phyloP scores from a whole-genome alignment of 2,329 filamentous ascomycete genomes.

The Diaporthe capsici region DNA sequence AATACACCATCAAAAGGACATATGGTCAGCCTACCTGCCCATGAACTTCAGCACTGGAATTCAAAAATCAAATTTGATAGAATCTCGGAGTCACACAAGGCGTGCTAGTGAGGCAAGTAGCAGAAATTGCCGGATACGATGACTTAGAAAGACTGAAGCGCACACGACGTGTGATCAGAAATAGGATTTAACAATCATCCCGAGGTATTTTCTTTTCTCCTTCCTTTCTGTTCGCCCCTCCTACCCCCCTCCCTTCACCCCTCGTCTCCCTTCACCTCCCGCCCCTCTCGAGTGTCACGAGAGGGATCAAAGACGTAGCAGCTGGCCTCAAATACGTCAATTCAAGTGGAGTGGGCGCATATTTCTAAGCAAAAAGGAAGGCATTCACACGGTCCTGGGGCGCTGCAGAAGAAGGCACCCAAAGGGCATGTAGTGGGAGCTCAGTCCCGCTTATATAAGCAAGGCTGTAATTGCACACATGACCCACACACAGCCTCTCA shows the following conservation, averaged over 20 bases:
- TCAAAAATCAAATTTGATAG: no score
- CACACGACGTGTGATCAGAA: background rate
- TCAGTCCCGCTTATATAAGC: background rate
- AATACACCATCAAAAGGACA: no score
- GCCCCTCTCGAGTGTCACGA: no score
- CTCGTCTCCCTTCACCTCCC: no score
- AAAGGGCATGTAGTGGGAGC: background rate
- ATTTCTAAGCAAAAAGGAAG: background rate
- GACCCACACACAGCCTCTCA: background rate
- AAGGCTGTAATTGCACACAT: background rate
- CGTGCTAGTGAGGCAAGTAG: background rate
- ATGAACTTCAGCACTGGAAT: no score
- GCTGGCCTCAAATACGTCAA: background rate
- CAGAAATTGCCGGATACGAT: background rate
- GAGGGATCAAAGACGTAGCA: background rate
- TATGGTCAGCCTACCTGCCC: no score
- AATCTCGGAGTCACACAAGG: background rate
- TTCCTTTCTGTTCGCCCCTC: no score
- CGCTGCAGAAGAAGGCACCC: background rate
- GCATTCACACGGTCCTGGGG: background rate
- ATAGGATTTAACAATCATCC: no score
- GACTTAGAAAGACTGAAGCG: background rate
- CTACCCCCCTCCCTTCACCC: no score
- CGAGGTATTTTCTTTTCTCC: no score
- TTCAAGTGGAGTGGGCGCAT: background rate